Base-by-base conservation (phyloP, 139 green algal species). In the Tetradesmus lagerheimii region DNA sequence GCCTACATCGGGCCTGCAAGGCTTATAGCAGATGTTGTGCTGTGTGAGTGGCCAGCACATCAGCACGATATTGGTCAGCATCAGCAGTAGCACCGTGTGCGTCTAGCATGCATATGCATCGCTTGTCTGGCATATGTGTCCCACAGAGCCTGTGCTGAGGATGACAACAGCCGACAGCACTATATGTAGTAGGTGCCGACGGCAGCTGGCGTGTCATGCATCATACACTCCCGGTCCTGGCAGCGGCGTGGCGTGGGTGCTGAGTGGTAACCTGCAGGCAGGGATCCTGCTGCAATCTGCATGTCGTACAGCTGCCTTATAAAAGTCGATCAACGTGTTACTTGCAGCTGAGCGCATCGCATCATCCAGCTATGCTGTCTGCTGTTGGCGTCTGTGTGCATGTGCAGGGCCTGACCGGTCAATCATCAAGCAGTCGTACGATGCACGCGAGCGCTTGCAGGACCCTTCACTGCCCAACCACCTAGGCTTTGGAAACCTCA, bases 391-490 rank as follows among this genome's bases (percentile, higher is more conserved):
- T 23, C 57, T 31, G 12, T 18, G 23, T 64, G 50, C 50, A 64
- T 9, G 8, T 80, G 64, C 83, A 88, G 83, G 94, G 88, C 96
- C 96, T 34, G 95, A 97, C 89, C 91, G 97, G 9, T 98, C 94
- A 43, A 99, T 99, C 64, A 98, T 99, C 53, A 98, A 98, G 83
- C 98, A 99, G 93, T 96, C 93, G 18, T 99, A 99, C 83, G 97
- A 99, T 66, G 98, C 98, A 0, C 91, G 95, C 15, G 98, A 99
- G 92, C 92, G 98, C 1, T 91, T 97, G 71, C 94, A 93, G 66
- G 95, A 98, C 83, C 92, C 92, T 8, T 94, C 88, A 0, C 90
- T 97, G 67, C 89, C 90, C 15, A 85, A 81, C 37, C 86, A 91
- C 89, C 38, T 94, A 67, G 91, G 89, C 9, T 95, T 98, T 83